Evolutionary conservation across 805 yeast genomes (phyloP).

Genomic region (Yarrowia osloensis): DNA sequence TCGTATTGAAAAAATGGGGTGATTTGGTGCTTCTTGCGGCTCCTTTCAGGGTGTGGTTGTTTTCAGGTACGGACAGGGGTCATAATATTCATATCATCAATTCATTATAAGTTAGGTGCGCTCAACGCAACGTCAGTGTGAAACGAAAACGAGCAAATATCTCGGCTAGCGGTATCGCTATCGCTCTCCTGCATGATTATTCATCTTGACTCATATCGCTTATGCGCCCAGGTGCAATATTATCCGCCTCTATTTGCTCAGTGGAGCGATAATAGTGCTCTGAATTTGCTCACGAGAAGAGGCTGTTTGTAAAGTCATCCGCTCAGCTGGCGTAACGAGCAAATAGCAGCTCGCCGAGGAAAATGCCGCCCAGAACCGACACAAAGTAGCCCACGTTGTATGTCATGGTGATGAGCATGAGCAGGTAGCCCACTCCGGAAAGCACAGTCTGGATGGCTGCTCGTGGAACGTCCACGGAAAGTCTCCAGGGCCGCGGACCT

Average conservation of each 20-base stretch:
- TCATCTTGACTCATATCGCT: not conserved
- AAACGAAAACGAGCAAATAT: conserved; percentile 5
- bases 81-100: not conserved
- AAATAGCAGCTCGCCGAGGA: conserved; percentile 39
- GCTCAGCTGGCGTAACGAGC: conserved; percentile 36
- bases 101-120: conserved; percentile 16
- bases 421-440: conserved; percentile 36
- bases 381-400: conserved; percentile 40
- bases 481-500: conserved; percentile 29
- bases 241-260: not conserved
- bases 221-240: not conserved
- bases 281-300: not conserved
- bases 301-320: too few species aligned
- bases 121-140: not conserved
- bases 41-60: too few species aligned
- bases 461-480: conserved; percentile 27
- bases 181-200: not conserved
- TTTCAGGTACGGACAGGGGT: not conserved
- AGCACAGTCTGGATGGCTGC: conserved; percentile 34
- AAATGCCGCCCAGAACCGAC: conserved; percentile 38
- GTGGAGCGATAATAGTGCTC: not conserved
- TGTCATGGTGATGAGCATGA: conserved; percentile 41
- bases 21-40: too few species aligned
- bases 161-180: not conserved
- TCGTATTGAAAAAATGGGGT: not conserved